phyloP scores from a whole-genome alignment of 1,284 basidiomycete genomes.

The Cryptococcus sp. region DNA sequence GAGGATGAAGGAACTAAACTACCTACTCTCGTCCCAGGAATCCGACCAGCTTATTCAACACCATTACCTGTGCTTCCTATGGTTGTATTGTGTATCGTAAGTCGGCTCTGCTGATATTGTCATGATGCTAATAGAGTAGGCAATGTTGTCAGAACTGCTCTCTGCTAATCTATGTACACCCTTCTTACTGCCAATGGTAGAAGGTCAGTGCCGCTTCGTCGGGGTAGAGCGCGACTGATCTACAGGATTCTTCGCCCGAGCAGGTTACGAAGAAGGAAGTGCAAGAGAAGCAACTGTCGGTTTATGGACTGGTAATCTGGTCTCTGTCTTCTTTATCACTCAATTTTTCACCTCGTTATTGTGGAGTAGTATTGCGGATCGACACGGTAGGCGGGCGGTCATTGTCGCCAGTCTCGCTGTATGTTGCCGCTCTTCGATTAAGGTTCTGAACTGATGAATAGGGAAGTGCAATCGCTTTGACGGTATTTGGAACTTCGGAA shows the following conservation, averaged over 20 bases:
- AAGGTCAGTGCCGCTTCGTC: constrained; percentile 54
- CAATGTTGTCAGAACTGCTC: constrained; percentile 88
- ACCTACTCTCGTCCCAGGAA: constrained; percentile 45
- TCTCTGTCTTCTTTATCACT: constrained; percentile 53
- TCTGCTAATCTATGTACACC: constrained; percentile 86
- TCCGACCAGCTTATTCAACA: constrained; percentile 54
- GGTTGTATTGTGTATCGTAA: constrained; percentile 83
- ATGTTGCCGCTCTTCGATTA: constrained; percentile 51
- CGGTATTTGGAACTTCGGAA: constrained; percentile 80
- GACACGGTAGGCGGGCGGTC: constrained; percentile 80
- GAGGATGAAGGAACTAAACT: constrained; percentile 32
- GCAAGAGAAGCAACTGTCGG: constrained; percentile 46
- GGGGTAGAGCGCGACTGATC: neutral
- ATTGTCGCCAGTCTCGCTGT: constrained; percentile 80
- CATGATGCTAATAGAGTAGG: constrained; percentile 51
- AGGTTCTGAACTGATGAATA: constrained; percentile 11
- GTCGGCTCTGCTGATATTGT: constrained; percentile 29
- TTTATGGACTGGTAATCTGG: constrained; percentile 49
- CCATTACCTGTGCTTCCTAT: constrained; percentile 83
- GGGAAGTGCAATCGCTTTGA: constrained; percentile 50
- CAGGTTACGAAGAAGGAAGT: constrained; percentile 29
- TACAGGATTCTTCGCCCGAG: constrained; percentile 33
- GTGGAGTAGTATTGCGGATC: constrained; percentile 88
- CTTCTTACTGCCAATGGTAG: constrained; percentile 88
- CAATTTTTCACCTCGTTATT: constrained; percentile 86